phyloP scores from a whole-genome alignment of 192 early-diverging fungal species.

The Phycomyces nitens region DNA sequence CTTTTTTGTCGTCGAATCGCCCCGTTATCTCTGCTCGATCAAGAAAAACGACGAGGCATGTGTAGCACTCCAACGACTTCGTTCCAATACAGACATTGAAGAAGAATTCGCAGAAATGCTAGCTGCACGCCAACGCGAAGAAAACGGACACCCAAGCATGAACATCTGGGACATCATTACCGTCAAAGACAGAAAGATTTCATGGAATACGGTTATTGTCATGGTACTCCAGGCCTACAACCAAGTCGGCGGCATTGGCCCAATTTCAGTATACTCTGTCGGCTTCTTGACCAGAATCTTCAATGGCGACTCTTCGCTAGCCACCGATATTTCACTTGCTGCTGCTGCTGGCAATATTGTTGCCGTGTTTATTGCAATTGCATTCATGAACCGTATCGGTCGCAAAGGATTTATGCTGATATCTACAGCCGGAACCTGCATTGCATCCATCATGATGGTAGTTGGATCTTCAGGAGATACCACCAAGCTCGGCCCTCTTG shows the following conservation, averaged over 20 bases:
- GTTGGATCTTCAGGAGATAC: constrained; percentile 45
- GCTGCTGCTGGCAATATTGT: constrained; percentile 59
- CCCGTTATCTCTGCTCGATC: constrained; percentile 64
- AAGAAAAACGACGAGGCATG: constrained; percentile 60
- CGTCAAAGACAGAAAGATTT: constrained; percentile 22
- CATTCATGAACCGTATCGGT: constrained; percentile 64
- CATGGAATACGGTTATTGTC: constrained; percentile 60
- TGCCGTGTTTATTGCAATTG: constrained; percentile 55
- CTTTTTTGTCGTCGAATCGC: constrained; percentile 71
- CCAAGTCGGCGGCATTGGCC: constrained; percentile 85
- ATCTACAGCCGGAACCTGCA: constrained; percentile 58
- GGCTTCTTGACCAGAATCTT: constrained; percentile 69
- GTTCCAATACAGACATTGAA: constrained; percentile 56
- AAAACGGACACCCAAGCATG: background rate
- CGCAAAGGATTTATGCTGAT: constrained; percentile 64
- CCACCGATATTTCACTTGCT: constrained; percentile 61
- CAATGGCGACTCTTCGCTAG: constrained; percentile 36
- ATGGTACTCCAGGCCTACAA: constrained; percentile 73
- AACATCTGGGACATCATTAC: constrained; percentile 16
- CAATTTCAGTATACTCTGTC: constrained; percentile 78
- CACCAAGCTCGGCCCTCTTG: constrained; percentile 47
- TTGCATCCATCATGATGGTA: constrained; percentile 60
- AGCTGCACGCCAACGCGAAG: constrained; percentile 37
- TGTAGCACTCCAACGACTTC: constrained; percentile 52
- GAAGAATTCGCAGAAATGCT: constrained; percentile 62